These are phyloP conservation scores for Paraphoma sp. DNA, from an alignment of 2,329 filamentous ascomycete species.

Conservation along the genomic window DNA sequence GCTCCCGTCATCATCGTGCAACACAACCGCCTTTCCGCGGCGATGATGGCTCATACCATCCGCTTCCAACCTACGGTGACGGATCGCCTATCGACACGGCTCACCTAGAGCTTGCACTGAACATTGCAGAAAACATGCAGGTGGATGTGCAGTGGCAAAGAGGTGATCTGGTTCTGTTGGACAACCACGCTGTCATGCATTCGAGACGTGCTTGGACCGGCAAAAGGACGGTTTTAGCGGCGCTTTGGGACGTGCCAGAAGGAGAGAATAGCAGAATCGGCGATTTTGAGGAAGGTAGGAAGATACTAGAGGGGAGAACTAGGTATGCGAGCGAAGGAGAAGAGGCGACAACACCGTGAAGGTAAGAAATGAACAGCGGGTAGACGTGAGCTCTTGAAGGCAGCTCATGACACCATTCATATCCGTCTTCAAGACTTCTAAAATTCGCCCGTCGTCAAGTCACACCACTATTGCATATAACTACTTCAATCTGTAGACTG, in stretches of 20 bases:
- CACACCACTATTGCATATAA: neutral
- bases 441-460: too few species aligned
- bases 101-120: conserved; percentile 17
- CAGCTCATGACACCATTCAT: neutral
- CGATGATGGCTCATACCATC: conserved; percentile 19
- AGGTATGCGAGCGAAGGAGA: neutral
- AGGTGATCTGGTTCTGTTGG: conserved; percentile 18
- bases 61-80: conserved; percentile 16
- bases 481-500: neutral
- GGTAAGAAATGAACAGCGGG: neutral
- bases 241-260: conserved; percentile 12
- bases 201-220: conserved; percentile 15
- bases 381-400: neutral
- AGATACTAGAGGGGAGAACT: conserved; percentile 1
- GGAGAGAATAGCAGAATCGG: conserved; percentile 1
- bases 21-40: conserved; percentile 13
- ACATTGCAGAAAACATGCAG: conserved; percentile 13
- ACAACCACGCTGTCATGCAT: conserved; percentile 24
- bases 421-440: too few species aligned
- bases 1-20: conserved; percentile 14
- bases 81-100: conserved; percentile 12
- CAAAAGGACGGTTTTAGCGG: conserved; percentile 15
- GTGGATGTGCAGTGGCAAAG: conserved; percentile 15
- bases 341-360: neutral
- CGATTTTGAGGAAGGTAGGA: conserved; percentile 4